A percentile compares a stretch with the other conserved stretches of the same genome.
phyloP scores from a whole-genome alignment of 345 rosid genomes.

The Carallia brachiata region DNA sequence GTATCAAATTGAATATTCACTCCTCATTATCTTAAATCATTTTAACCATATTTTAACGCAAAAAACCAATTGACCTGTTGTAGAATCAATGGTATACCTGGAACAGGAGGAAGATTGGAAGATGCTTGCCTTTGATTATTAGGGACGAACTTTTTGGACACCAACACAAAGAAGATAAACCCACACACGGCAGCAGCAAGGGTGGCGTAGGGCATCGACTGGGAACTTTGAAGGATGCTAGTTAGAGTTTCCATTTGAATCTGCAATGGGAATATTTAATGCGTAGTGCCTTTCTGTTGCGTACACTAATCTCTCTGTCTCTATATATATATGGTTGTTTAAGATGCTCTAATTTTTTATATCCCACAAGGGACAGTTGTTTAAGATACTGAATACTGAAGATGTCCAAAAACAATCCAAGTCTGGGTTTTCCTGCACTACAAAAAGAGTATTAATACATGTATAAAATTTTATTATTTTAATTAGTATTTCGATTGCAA shows the following conservation, averaged over 20 bases:
- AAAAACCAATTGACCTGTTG: neutral
- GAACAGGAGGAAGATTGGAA: slow-evolving; percentile 47
- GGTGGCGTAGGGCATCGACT: slow-evolving; percentile 33
- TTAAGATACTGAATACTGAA: too few relatives aligned
- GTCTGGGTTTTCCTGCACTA: too few relatives aligned
- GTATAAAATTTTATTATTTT: too few relatives aligned
- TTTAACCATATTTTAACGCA: neutral
- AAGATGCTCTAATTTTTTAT: too few relatives aligned
- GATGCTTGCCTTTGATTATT: slow-evolving; percentile 27
- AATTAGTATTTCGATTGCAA: too few relatives aligned
- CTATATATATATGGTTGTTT: too few relatives aligned
- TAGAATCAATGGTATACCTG: slow-evolving; percentile 37
- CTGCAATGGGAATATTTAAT: too few relatives aligned
- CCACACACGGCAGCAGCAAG: slow-evolving; percentile 38
- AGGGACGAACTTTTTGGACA: slow-evolving; percentile 29
- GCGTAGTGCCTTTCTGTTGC: too few relatives aligned
- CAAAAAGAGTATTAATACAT: too few relatives aligned
- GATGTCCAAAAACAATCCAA: too few relatives aligned
- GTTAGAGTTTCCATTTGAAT: neutral
- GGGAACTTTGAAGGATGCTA: slow-evolving; percentile 6
- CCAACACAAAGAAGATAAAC: slow-evolving; percentile 34
- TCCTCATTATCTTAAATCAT: neutral
- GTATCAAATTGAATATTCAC: slow-evolving; percentile 15
- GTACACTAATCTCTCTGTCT: too few relatives aligned
- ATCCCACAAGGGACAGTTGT: too few relatives aligned